Conservation (phyloP, 495 filamentous ascomycete species). For the Penicillium riverlandense region DNA sequence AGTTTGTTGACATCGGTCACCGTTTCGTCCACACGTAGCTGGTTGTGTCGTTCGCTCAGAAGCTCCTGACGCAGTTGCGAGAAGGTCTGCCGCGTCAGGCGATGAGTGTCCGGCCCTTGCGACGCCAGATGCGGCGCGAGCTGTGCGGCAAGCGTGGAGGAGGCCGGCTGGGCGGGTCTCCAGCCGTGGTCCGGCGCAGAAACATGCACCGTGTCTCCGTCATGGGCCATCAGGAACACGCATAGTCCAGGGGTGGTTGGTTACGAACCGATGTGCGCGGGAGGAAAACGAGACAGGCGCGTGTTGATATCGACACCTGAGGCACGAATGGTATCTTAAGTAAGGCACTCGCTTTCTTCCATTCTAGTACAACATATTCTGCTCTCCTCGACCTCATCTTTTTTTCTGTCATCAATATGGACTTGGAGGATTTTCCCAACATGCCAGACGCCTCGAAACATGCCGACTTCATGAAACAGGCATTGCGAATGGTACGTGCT, state of each 20-base stretch:
- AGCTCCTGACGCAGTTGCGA: slow-evolving; percentile 60
- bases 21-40: slow-evolving; percentile 49
- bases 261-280: not conserved
- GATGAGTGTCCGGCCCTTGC: slow-evolving; percentile 33
- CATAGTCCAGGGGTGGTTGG: slow-evolving; percentile 10
- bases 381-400: not conserved
- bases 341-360: no score
- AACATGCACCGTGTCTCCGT: slow-evolving; percentile 13
- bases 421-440: no score
- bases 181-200: slow-evolving; percentile 9
- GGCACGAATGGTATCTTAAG: slow-evolving; percentile 6
- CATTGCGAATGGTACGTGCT: slow-evolving; percentile 54
- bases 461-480: slow-evolving; percentile 61
- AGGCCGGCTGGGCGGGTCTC: slow-evolving; percentile 39
- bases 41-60: slow-evolving; percentile 37
- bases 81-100: slow-evolving; percentile 48
- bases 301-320: slow-evolving; percentile 17
- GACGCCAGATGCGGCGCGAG: slow-evolving; percentile 43
- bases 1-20: slow-evolving; percentile 72
- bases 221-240: slow-evolving; percentile 17
- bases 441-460: slow-evolving; percentile 26
- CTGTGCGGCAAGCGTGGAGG: slow-evolving; percentile 64
- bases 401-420: not conserved
- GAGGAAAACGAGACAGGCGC: slow-evolving; percentile 4
- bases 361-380: no score